A percentile compares a stretch with the other conserved stretches of the same genome.
Conservation (phyloP, 1,284 basidiomycete species). For the Leccinum insolens region DNA sequence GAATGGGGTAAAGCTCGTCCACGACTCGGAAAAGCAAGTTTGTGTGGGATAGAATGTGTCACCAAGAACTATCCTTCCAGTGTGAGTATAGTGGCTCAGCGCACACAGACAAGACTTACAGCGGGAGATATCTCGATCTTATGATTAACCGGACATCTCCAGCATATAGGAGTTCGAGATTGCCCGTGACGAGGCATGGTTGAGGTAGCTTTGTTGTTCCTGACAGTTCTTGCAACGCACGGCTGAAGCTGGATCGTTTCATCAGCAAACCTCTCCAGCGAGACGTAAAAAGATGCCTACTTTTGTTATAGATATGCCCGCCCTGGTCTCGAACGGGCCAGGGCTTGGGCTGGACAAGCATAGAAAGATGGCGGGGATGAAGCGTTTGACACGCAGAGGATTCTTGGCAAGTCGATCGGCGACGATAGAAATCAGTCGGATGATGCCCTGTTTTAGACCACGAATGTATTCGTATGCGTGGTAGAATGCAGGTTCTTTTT, state of each 20-base stretch:
- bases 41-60: conserved; percentile 73
- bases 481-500: conserved; percentile 86
- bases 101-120: too few relatives aligned
- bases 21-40: conserved; percentile 38
- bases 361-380: conserved; percentile 93
- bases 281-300: conserved; percentile 44
- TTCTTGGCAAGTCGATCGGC: conserved; percentile 82
- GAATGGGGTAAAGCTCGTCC: conserved; percentile 96
- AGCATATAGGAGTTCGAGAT: conserved; percentile 86
- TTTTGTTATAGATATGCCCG: conserved; percentile 83
- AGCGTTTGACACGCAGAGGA: conserved; percentile 66
- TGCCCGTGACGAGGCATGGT: conserved; percentile 41
- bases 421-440: conserved; percentile 86
- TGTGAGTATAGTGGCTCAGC: too few relatives aligned
- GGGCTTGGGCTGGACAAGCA: conserved; percentile 83
- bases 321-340: conserved; percentile 76
- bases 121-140: too few relatives aligned
- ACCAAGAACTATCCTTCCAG: conserved; percentile 52
- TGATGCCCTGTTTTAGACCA: conserved; percentile 90
- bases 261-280: conserved; percentile 5
- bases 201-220: too few relatives aligned
- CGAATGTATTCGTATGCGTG: conserved; percentile 94
- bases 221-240: conserved; percentile 93
- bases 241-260: conserved; percentile 53
- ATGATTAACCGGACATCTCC: conserved; percentile 44